These are phyloP conservation scores for Rhodotorula kratochvilovae DNA, from an alignment of 768 basidiomycete genomes.

Conservation along the genomic window DNA sequence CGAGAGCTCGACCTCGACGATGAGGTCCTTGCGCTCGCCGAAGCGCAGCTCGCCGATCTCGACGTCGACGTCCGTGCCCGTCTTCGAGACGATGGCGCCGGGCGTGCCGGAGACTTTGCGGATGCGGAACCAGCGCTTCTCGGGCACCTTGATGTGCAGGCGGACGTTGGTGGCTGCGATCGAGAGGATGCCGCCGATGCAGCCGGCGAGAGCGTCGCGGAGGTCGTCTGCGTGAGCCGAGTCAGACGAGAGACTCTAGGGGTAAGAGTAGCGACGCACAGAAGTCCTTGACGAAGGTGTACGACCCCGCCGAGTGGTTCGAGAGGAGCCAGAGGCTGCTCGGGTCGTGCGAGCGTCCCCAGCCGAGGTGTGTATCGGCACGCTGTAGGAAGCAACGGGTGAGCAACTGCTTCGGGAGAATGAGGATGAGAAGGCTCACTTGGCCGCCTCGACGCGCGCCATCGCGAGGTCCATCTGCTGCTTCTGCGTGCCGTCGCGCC, in stretches of 20 bases:
- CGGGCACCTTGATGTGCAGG: constrained; percentile 88
- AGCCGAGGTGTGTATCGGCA: constrained; percentile 98
- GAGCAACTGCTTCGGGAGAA: not conserved
- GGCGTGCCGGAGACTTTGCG: constrained; percentile 91
- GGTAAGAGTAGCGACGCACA: constrained; percentile 12
- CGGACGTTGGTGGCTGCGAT: constrained; percentile 90
- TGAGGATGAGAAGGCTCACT: constrained; percentile 47
- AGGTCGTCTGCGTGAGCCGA: constrained; percentile 59
- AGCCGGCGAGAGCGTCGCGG: constrained; percentile 83
- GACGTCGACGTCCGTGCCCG: constrained; percentile 90
- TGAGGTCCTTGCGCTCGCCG: constrained; percentile 96
- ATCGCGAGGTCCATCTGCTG: constrained; percentile 98
- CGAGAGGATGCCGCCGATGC: constrained; percentile 93
- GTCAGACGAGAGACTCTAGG: too few species aligned
- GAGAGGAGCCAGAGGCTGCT: constrained; percentile 98
- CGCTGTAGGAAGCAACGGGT: constrained; percentile 44
- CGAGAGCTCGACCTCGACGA: constrained; percentile 85
- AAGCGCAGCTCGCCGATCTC: constrained; percentile 89
- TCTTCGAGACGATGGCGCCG: constrained; percentile 76
- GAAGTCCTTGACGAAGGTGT: constrained; percentile 97
- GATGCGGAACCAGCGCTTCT: constrained; percentile 82
- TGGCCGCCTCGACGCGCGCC: constrained; percentile 91
- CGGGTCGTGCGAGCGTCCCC: constrained; percentile 93
- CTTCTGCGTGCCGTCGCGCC: constrained; percentile 81
- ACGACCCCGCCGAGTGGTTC: constrained; percentile 93